Evolutionary conservation across 805 yeast genomes (phyloP).

Genomic region (Yamadazyma kitorensis): DNA sequence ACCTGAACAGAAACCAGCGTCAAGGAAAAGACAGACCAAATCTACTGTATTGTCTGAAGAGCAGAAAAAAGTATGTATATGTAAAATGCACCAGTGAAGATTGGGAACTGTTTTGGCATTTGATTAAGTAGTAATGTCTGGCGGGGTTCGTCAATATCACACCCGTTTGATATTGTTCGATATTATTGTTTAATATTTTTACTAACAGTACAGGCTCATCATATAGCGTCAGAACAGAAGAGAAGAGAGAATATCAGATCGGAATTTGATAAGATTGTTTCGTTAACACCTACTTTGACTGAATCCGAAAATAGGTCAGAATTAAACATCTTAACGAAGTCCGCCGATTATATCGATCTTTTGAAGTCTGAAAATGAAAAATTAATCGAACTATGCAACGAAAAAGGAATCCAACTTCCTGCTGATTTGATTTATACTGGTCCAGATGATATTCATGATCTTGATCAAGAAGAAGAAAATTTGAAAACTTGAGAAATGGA

Average conservation of each 20-base stretch:
- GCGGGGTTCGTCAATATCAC: no score
- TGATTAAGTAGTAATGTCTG: no score
- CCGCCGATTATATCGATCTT: slow-evolving; percentile 52
- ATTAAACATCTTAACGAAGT: slow-evolving; percentile 65
- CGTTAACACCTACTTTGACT: slow-evolving; percentile 68
- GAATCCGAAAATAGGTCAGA: slow-evolving; percentile 79
- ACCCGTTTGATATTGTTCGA: no score
- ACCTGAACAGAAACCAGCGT: slow-evolving; percentile 1
- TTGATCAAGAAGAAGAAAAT: slow-evolving; percentile 13
- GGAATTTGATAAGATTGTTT: slow-evolving; percentile 74
- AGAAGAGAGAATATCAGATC: slow-evolving; percentile 81
- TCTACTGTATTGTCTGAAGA: slow-evolving; percentile 32
- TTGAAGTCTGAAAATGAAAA: slow-evolving; percentile 49
- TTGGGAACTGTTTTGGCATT: no score
- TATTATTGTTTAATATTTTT: no score
- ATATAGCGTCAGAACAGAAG: slow-evolving; percentile 82
- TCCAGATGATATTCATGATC: slow-evolving; percentile 19
- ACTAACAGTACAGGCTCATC: slow-evolving; percentile 53
- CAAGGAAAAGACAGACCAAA: slow-evolving; percentile 22
- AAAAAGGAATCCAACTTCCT: slow-evolving; percentile 42
- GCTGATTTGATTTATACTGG: slow-evolving; percentile 32
- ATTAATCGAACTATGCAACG: slow-evolving; percentile 41
- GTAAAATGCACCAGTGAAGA: neutral
- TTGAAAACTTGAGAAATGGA: no score
- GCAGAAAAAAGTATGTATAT: slow-evolving; percentile 31